Conservation (phyloP, 805 yeast genomes). For the Saccharomycopsis lassenensis region DNA sequence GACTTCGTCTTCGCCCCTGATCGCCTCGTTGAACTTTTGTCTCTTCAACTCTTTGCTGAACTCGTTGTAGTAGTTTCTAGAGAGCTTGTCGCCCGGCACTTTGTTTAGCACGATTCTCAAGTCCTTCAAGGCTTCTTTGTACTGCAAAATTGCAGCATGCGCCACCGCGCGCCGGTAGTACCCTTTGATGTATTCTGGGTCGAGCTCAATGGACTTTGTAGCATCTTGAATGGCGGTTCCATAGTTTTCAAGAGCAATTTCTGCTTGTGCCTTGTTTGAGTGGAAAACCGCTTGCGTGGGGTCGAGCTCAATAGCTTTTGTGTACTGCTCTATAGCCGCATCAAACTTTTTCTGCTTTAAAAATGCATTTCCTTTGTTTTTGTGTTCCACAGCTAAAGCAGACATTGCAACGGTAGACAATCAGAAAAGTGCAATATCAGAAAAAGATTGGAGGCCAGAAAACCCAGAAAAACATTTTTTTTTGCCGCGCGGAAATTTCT, state of each 20-base stretch:
- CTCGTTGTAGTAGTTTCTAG: conserved; percentile 49
- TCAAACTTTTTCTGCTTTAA: conserved; percentile 55
- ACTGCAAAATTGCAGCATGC: conserved; percentile 60
- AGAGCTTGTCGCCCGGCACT: conserved; percentile 60
- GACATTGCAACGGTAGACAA: not conserved
- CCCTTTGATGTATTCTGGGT: conserved; percentile 62
- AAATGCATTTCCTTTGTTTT: conserved; percentile 62
- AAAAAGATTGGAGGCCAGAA: too few species aligned
- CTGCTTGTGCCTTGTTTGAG: conserved; percentile 86
- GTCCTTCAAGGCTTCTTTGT: conserved; percentile 63
- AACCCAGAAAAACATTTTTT: too few species aligned
- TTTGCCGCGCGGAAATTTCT: too few species aligned
- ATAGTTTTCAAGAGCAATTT: conserved; percentile 74
- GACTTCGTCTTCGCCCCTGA: conserved; percentile 56
- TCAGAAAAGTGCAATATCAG: conserved; percentile 18
- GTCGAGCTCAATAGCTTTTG: conserved; percentile 62
- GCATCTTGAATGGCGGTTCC: conserved; percentile 82
- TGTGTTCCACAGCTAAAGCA: conserved; percentile 36
- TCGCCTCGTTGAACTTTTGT: conserved; percentile 78
- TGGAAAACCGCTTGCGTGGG: conserved; percentile 49
- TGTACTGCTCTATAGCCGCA: conserved; percentile 59
- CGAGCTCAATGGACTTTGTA: conserved; percentile 53
- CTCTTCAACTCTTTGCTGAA: conserved; percentile 57
- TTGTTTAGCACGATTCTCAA: conserved; percentile 49
- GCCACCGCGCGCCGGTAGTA: conserved; percentile 85